A percentile compares a stretch with the other conserved stretches of the same genome.
Evolutionary conservation across 768 basidiomycete genomes (phyloP).

Genomic region (Mycena capillaripes): DNA sequence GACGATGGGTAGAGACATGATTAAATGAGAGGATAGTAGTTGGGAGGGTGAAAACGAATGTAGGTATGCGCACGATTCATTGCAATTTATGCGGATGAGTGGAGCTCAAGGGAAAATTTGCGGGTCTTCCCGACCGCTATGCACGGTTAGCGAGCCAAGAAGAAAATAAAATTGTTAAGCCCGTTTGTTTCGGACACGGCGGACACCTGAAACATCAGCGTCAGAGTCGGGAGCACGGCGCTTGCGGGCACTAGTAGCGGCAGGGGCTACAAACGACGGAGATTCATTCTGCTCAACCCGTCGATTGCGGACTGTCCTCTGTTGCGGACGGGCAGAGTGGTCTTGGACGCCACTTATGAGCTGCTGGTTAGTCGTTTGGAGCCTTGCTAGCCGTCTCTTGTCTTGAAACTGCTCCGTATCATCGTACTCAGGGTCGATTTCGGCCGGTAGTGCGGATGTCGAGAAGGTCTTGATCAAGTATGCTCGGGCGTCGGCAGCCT

Average conservation of each 20-base stretch:
- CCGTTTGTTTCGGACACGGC: slow-evolving; percentile 18
- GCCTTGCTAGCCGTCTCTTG: background rate
- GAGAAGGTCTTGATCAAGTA: slow-evolving; percentile 2
- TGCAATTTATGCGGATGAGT: background rate
- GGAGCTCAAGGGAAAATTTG: background rate
- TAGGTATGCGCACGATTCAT: background rate
- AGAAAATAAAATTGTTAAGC: background rate
- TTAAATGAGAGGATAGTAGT: background rate
- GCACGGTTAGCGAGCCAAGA: background rate
- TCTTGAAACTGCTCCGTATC: background rate
- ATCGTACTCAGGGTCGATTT: background rate
- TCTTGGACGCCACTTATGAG: background rate
- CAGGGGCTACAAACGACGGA: no score
- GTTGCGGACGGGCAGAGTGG: background rate
- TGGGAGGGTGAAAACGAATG: background rate
- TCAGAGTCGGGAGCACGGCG: background rate
- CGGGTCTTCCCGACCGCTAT: background rate
- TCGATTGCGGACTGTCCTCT: no score
- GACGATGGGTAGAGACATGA: background rate
- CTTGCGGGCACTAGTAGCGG: no score
- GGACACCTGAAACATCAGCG: background rate
- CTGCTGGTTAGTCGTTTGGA: background rate
- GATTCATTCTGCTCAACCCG: no score
- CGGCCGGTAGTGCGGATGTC: background rate
- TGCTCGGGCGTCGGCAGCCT: background rate